Percentiles rank a stretch among this genome's conserved stretches.
phyloP scores from a whole-genome alignment of 2,329 filamentous ascomycete species.

The Sphaerulina vaccinii region DNA sequence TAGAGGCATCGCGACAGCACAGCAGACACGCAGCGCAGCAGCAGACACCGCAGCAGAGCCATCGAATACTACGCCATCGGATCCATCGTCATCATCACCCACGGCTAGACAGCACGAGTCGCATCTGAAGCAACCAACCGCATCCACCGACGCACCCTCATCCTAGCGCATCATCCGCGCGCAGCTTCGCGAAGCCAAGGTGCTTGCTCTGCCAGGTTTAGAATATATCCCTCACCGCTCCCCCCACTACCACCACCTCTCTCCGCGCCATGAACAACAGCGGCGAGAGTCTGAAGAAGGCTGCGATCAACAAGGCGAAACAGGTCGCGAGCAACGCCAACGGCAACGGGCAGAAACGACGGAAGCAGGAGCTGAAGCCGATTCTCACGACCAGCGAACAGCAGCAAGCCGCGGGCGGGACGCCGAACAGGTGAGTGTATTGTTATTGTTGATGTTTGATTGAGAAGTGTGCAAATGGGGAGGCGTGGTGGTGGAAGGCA shows the following conservation, averaged over 20 bases:
- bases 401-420: slow-evolving; percentile 31
- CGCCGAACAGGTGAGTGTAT: slow-evolving; percentile 13
- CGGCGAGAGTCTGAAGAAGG: slow-evolving; percentile 44
- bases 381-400: slow-evolving; percentile 67
- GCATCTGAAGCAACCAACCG: slow-evolving; percentile 18
- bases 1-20: background rate
- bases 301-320: slow-evolving; percentile 65
- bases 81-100: slow-evolving; percentile 8
- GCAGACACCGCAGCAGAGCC: slow-evolving; percentile 2
- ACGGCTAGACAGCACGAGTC: slow-evolving; percentile 17
- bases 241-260: slow-evolving; percentile 8
- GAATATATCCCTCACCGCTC: slow-evolving; percentile 18
- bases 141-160: slow-evolving; percentile 10
- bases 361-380: slow-evolving; percentile 70
- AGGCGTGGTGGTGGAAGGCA: background rate
- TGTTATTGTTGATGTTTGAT: background rate
- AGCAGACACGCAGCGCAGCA: slow-evolving; percentile 1
- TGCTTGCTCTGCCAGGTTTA: slow-evolving; percentile 7
- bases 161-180: slow-evolving; percentile 7
- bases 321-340: slow-evolving; percentile 58
- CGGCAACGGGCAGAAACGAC: slow-evolving; percentile 61
- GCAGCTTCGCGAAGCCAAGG: slow-evolving; percentile 10
- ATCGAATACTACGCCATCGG: background rate
- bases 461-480: background rate
- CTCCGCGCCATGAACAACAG: slow-evolving; percentile 26